phyloP scores from a whole-genome alignment of 1,284 basidiomycete species.

The Fistulinella staudtii region DNA sequence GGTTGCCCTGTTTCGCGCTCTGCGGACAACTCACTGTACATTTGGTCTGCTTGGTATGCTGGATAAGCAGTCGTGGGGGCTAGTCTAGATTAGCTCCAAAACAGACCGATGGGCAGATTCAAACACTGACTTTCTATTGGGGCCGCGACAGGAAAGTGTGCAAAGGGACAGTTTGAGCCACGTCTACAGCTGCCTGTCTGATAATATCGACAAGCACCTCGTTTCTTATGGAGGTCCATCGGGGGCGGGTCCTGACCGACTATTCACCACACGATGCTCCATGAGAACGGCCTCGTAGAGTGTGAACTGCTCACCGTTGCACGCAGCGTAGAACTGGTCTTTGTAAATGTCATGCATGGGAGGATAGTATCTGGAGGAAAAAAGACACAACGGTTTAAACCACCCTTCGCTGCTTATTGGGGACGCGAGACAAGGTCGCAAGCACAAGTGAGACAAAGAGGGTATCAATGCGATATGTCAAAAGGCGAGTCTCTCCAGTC shows the following conservation, averaged over 20 bases:
- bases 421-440: constrained; percentile 24
- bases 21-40: constrained; percentile 17
- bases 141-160: constrained; percentile 11
- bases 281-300: constrained; percentile 3
- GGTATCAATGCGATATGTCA: constrained; percentile 15
- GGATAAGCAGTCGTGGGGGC: constrained; percentile 10
- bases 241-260: constrained; percentile 7
- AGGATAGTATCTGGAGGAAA: constrained; percentile 6
- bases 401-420: constrained; percentile 14
- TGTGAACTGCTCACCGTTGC: constrained; percentile 15
- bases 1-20: background rate
- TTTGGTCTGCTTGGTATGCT: constrained; percentile 13
- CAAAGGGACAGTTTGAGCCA: constrained; percentile 27
- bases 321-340: constrained; percentile 11
- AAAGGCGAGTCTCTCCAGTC: constrained; percentile 9
- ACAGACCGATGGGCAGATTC: background rate
- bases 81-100: constrained; percentile 13
- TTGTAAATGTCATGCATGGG: constrained; percentile 12
- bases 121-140: constrained; percentile 16
- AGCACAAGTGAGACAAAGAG: constrained; percentile 26
- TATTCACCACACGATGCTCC: constrained; percentile 8
- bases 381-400: constrained; percentile 15
- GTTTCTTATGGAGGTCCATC: constrained; percentile 12
- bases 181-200: constrained; percentile 27
- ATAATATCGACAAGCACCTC: constrained; percentile 22